phyloP scores from a whole-genome alignment of 192 early-diverging fungal genomes.

The Phycomyces nitens region DNA sequence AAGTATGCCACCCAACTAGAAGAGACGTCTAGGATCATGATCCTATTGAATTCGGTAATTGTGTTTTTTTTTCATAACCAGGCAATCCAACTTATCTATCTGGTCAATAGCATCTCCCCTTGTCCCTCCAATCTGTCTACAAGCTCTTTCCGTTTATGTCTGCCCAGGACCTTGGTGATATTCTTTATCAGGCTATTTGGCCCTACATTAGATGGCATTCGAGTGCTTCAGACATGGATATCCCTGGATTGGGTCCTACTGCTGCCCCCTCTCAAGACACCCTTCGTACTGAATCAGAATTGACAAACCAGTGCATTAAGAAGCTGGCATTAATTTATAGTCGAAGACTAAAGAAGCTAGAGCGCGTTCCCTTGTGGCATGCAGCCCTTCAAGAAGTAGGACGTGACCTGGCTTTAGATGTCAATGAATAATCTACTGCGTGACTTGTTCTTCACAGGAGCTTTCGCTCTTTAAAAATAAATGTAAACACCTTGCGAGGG shows the following conservation, averaged over 20 bases:
- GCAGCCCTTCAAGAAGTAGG: background rate
- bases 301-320: background rate
- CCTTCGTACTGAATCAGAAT: too few species aligned
- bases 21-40: constrained; percentile 12
- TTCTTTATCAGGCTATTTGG: constrained; percentile 12
- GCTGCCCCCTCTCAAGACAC: background rate
- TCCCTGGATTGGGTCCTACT: constrained; percentile 13
- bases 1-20: constrained; percentile 26
- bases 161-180: constrained; percentile 15
- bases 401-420: background rate
- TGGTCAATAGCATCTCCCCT: background rate
- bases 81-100: background rate
- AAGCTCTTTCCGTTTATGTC: constrained; percentile 18
- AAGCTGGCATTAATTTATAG: background rate
- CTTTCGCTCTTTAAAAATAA: background rate
- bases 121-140: background rate
- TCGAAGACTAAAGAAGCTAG: background rate
- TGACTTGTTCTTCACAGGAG: background rate
- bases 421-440: background rate
- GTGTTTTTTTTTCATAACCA: background rate
- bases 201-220: constrained; percentile 16
- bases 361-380: background rate
- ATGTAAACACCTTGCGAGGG: background rate
- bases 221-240: background rate
- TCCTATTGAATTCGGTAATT: constrained; percentile 12